Evolutionary conservation across 116 monocot genomes (phyloP).

Genomic region (Trichopus zeylanicus): DNA sequence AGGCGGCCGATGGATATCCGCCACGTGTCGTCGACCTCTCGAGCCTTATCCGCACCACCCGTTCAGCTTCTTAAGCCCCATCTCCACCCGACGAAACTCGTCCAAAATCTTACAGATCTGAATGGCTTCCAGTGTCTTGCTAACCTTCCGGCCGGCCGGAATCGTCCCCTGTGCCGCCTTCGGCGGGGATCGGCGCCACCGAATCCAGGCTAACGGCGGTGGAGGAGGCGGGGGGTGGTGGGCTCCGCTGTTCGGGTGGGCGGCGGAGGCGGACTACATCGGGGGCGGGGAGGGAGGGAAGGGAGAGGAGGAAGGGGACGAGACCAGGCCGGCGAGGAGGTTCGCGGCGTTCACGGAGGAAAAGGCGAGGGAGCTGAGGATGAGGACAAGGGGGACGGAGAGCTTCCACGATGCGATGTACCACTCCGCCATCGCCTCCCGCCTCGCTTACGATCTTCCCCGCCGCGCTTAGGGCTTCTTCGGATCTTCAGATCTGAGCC

Average conservation of each 20-base stretch:
- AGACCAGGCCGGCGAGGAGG: constrained; percentile 7
- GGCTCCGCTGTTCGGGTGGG: constrained; percentile 78
- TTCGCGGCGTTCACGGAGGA: constrained; percentile 63
- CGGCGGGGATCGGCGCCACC: not conserved
- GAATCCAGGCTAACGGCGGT: constrained; percentile 5
- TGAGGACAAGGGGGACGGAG: constrained; percentile 56
- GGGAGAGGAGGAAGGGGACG: not conserved
- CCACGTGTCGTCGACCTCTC: too few relatives aligned
- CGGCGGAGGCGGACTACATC: constrained; percentile 58
- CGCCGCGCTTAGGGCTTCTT: constrained; percentile 5
- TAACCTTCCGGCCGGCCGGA: constrained; percentile 33
- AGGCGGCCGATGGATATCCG: too few relatives aligned
- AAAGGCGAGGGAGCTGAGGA: constrained; percentile 77
- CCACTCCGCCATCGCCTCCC: constrained; percentile 86
- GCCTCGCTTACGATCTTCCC: constrained; percentile 49
- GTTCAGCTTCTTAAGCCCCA: too few relatives aligned
- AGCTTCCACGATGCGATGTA: constrained; percentile 89
- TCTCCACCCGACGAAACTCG: too few relatives aligned
- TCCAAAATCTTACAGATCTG: not conserved
- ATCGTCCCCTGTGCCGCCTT: constrained; percentile 17
- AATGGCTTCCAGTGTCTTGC: constrained; percentile 28
- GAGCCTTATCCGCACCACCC: too few relatives aligned
- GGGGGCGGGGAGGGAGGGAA: constrained; percentile 1
- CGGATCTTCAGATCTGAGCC: too few relatives aligned
- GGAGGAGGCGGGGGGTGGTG: constrained; percentile 62